Evolutionary conservation across 2,329 filamentous ascomycete species (phyloP).

Genomic region (Colletotrichum costaricense): DNA sequence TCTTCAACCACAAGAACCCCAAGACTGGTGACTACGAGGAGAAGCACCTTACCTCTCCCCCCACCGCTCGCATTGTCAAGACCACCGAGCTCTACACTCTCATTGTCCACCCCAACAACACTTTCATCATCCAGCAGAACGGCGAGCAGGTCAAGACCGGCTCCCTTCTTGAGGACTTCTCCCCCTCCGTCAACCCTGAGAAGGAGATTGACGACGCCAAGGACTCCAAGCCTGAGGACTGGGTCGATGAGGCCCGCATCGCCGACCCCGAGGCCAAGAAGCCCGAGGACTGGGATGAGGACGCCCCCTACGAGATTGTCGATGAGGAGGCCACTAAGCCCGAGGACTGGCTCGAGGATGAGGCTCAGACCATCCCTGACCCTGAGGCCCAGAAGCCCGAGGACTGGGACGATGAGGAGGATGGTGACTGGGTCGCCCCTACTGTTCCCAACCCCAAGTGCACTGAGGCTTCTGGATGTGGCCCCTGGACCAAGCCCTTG

Average conservation of each 20-base stretch:
- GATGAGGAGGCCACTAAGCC: constrained; percentile 93
- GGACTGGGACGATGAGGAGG: constrained; percentile 99
- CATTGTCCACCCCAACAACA: constrained; percentile 96
- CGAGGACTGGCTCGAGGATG: constrained; percentile 95
- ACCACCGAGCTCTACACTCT: constrained; percentile 95
- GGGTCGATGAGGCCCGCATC: constrained; percentile 95
- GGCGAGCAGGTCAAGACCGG: constrained; percentile 89
- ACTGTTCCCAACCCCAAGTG: constrained; percentile 97
- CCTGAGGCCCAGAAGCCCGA: constrained; percentile 97
- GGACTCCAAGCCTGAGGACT: constrained; percentile 93
- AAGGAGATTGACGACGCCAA: constrained; percentile 96
- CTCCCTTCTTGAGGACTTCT: constrained; percentile 93
- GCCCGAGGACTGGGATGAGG: constrained; percentile 99
- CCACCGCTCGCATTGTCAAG: constrained; percentile 90
- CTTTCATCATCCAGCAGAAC: constrained; percentile 91
- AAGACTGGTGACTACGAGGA: constrained; percentile 99
- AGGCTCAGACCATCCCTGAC: constrained; percentile 85
- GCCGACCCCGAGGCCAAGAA: constrained; percentile 92
- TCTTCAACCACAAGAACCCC: constrained; percentile 99
- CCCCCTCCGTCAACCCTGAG: constrained; percentile 89
- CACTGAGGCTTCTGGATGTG: constrained; percentile 91
- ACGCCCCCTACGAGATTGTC: constrained; percentile 94
- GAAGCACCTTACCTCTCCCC: constrained; percentile 93
- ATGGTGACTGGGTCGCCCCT: constrained; percentile 95
- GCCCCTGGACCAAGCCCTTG: constrained; percentile 90